These are phyloP conservation scores for Malassezia vespertilionis DNA, from an alignment of 1,284 basidiomycete genomes.

Conservation along the genomic window DNA sequence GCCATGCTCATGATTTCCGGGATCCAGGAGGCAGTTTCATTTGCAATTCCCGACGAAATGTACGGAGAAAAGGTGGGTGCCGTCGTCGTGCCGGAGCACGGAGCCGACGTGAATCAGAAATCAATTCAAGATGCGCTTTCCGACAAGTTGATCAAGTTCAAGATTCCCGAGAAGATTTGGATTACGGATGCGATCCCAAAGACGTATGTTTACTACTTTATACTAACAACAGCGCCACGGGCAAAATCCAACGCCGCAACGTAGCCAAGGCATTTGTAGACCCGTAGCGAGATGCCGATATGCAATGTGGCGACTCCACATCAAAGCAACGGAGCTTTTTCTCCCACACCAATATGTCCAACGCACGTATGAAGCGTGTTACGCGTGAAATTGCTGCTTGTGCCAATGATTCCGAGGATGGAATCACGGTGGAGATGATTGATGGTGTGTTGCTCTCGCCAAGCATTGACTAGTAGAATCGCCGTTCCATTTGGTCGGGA, in stretches of 20 bases:
- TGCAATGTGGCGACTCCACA: slow-evolving; percentile 6
- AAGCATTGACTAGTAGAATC: slow-evolving; percentile 12
- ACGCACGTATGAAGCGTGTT: slow-evolving; percentile 74
- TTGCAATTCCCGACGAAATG: slow-evolving; percentile 46
- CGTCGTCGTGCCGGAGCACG: slow-evolving; percentile 33
- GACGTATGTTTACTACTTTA: slow-evolving; percentile 20
- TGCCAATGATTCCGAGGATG: slow-evolving; percentile 80
- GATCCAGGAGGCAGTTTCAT: slow-evolving; percentile 53
- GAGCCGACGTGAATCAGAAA: slow-evolving; percentile 23
- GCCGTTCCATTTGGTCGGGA: slow-evolving; percentile 29
- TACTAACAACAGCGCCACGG: slow-evolving; percentile 25
- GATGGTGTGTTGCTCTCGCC: slow-evolving; percentile 50
- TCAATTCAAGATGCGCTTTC: slow-evolving; percentile 31
- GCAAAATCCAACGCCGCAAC: slow-evolving; percentile 43
- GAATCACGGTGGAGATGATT: slow-evolving; percentile 71
- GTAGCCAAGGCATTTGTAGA: slow-evolving; percentile 33
- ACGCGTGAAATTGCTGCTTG: slow-evolving; percentile 75
- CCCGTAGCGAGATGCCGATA: background rate
- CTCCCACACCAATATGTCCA: slow-evolving; percentile 50
- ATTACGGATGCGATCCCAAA: slow-evolving; percentile 48
- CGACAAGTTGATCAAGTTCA: slow-evolving; percentile 47
- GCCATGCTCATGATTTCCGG: slow-evolving; percentile 52
- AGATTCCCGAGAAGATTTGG: slow-evolving; percentile 48
- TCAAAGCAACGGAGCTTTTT: no score
- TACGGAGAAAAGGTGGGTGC: slow-evolving; percentile 48